Evolutionary conservation across 108 stramenopile species (phyloP), one percentile per base, ranked within the genome.

Genomic region (Skeletonema menzelii): DNA sequence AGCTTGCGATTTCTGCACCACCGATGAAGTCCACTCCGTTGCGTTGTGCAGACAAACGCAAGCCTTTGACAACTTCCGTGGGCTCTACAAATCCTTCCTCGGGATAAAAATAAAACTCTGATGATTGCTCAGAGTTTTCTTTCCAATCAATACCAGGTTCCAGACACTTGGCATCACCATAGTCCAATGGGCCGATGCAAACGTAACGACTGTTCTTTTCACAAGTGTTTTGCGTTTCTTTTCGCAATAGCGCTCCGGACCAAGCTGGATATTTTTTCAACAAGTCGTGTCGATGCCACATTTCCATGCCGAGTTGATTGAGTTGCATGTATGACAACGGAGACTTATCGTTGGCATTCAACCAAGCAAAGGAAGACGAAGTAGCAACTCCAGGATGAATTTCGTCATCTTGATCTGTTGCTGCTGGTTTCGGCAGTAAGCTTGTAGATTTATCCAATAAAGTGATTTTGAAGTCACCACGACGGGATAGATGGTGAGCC

Each of bases 41-140:
- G 12, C 37, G 12, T 32, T 31, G 58, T 20, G 84, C 84, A 15
- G 63, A 68, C 15, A 56, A 3, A 31, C 84, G 86, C 24, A 87
- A 47, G 15, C 72, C 64, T 55, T 65, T 59, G 14, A 84, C 84
- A 3, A 82, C 85, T 20, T 47, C 53, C 0, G 27, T 17, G 11
- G 89, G 89, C 63, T 90, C 78, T 4, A 86, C 83, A 60, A 67
- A 73, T 11, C 89, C 89, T 76, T 90, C 89, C 34, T 86, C 84
- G 10, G 85, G 85, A 63, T 85, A 87, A 55, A 67, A 86, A 56
- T 83, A 80, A 6, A 82, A 56, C 19, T 75, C 70, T n/a, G 73
- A 40, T 19, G 38, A 8, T 59, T 44, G 31, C n/a, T 67, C 72
- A 28, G 24, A 8, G 17, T 20, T 12, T 19, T 53, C 28, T 69